Conservation (phyloP, 495 filamentous ascomycete genomes). For the Aspergillus indologenus region DNA sequence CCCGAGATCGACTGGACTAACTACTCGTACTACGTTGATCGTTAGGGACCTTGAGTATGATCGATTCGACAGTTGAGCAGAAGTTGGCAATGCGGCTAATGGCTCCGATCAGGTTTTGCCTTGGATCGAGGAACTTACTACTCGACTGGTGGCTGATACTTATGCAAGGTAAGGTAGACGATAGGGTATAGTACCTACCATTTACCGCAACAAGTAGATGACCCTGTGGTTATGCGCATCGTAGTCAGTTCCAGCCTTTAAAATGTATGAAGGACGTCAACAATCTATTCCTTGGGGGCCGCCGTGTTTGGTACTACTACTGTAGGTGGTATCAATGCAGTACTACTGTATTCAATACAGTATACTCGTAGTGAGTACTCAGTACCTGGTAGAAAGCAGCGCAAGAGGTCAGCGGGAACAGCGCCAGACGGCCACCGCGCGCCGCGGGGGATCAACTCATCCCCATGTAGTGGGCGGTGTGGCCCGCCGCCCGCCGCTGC, state of each 20-base stretch:
- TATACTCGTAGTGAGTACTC: neutral
- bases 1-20: conserved; percentile 15
- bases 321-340: too few relatives aligned
- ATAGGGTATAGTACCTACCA: neutral
- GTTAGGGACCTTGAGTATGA: too few relatives aligned
- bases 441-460: too few relatives aligned
- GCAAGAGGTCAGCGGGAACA: conserved; percentile 17
- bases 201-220: too few relatives aligned
- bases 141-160: neutral
- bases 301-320: too few relatives aligned
- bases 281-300: too few relatives aligned
- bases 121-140: neutral
- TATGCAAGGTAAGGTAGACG: neutral
- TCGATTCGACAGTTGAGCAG: neutral
- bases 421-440: conserved; percentile 9
- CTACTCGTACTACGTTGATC: neutral
- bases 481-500: conserved; percentile 15
- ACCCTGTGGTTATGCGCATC: too few relatives aligned
- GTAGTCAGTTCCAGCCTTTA: too few relatives aligned
- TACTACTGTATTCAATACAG: neutral
- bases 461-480: conserved; percentile 18
- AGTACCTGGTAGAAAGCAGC: neutral
- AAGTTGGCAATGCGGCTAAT: neutral
- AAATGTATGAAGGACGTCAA: too few relatives aligned
- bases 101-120: neutral